phyloP scores from a whole-genome alignment of 805 yeast species.

The Hagleromyces aurorensis region DNA sequence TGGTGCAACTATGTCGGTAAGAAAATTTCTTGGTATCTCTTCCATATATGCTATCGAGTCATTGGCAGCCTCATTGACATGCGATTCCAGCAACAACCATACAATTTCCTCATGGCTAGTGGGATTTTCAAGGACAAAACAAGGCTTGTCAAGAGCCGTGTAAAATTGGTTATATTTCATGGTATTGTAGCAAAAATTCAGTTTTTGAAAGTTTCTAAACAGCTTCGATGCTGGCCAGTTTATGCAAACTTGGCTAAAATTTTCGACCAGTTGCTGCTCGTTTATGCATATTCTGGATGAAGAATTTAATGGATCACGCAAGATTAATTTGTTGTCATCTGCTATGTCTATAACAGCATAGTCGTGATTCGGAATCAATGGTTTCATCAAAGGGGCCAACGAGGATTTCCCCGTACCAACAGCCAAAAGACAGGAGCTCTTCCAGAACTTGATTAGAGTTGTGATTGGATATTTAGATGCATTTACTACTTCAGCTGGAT shows the following conservation, averaged over 20 bases:
- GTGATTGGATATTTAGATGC: conserved; percentile 30
- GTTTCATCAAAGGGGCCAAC: conserved; percentile 23
- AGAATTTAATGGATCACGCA: conserved; percentile 38
- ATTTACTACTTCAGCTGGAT: conserved; percentile 56
- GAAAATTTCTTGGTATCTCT: conserved; percentile 9
- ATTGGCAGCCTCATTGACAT: conserved; percentile 18
- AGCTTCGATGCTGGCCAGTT: conserved; percentile 49
- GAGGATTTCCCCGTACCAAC: conserved; percentile 54
- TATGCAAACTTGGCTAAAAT: conserved; percentile 48
- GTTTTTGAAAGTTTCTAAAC: conserved; percentile 16
- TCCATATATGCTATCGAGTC: conserved; percentile 15
- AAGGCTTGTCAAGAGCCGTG: conserved; percentile 33
- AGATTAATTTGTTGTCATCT: conserved; percentile 18
- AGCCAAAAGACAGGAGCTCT: conserved; percentile 41
- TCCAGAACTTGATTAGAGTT: conserved; percentile 16
- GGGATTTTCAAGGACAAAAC: conserved; percentile 35
- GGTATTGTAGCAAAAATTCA: conserved; percentile 29
- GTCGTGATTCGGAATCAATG: conserved; percentile 56
- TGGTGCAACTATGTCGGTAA: conserved; percentile 9
- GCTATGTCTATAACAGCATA: conserved; percentile 50
- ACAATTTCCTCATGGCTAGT: conserved; percentile 27
- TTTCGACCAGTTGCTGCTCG: conserved; percentile 25
- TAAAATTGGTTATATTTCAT: conserved; percentile 10
- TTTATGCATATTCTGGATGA: conserved; percentile 4
- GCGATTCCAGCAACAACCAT: conserved; percentile 46